Percentiles rank a stretch among this genome's conserved stretches.
Evolutionary conservation across 2,329 filamentous ascomycete species (phyloP).

Genomic region (Thelonectria blattea): DNA sequence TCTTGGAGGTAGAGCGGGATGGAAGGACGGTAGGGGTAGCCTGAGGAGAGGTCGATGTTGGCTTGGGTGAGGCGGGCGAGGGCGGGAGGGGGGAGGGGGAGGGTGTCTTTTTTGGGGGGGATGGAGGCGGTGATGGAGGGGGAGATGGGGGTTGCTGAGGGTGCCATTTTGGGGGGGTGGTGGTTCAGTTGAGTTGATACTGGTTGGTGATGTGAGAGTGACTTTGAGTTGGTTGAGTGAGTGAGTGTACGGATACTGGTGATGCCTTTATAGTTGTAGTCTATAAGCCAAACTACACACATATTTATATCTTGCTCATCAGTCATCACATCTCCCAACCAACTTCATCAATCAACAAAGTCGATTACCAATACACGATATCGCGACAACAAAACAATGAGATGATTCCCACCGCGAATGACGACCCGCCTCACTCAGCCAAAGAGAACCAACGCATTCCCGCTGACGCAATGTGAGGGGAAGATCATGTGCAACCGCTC

Average conservation of each 20-base stretch:
- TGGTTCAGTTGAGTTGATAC: not conserved
- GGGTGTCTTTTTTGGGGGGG: conserved; percentile 66
- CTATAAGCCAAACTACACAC: no score
- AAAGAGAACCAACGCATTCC: not conserved
- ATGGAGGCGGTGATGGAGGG: conserved; percentile 68
- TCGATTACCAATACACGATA: conserved; percentile 9
- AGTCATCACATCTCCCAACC: not conserved
- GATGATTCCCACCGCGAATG: conserved; percentile 3
- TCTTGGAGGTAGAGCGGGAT: conserved; percentile 73
- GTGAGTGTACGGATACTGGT: no score
- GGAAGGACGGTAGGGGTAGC: conserved; percentile 74
- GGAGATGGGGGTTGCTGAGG: conserved; percentile 66
- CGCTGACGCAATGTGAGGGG: conserved; percentile 18
- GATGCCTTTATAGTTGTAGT: no score
- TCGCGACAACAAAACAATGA: not conserved
- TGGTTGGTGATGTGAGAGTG: not conserved
- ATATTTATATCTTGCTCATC: not conserved
- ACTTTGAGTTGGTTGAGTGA: no score
- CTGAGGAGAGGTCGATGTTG: conserved; percentile 71
- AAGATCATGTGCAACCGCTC: not conserved
- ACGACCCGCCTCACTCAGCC: not conserved
- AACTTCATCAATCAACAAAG: not conserved
- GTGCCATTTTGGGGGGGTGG: conserved; percentile 47
- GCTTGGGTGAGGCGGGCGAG: conserved; percentile 68
- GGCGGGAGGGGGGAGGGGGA: conserved; percentile 65